Base-by-base conservation (phyloP, 371 early-diverging fungal species). In the Smittium culicis region DNA sequence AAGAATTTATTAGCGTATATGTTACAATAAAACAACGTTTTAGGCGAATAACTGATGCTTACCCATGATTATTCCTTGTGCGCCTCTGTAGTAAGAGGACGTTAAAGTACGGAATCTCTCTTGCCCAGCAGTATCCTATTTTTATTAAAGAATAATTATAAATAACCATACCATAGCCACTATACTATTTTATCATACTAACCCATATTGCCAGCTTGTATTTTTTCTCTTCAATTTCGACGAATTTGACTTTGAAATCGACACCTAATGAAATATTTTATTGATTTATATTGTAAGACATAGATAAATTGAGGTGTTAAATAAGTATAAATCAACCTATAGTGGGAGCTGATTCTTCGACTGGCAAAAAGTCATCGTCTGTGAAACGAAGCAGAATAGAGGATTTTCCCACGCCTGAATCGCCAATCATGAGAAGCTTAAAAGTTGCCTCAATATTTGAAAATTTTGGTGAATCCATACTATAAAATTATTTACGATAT, bases 101-200 rank as follows among this genome's bases (percentile, higher is more conserved):
- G 99, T 99, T 61, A 99, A 84, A 0, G 99, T 98, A 67, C 99
- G 82, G 79, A 99, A 99, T 35, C 99, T 85, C 77, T 99, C 99
- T 79, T 99, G 99, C 17, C 99, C 99, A 5, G 99, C 99, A 0
- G 99, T 99, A 77, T 99, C 99, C 99, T 97, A 83, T 3, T 16
- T 54, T 8, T 54, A 25, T 14, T 11, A 25, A 54, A 16, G 32
- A 14, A 11, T 11, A 64, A 64, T 34, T 11, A 34, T 11, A 8
- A n/a, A 28, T n/a, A n/a, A n/a, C n/a, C n/a, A n/a, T n/a, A n/a
- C n/a, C n/a, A n/a, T n/a, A n/a, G n/a, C n/a, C n/a, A n/a, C n/a
- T n/a, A n/a, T n/a, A n/a, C n/a, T n/a, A 0, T 55, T 17, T 2
- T 33, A 34, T 2, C 24, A 3, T 1, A 71, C 77, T 68, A 82